A percentile compares a stretch with the other conserved stretches of the same genome.
Evolutionary conservation across 768 basidiomycete genomes (phyloP).

Genomic region (Leucocoprinus birnbaumii): DNA sequence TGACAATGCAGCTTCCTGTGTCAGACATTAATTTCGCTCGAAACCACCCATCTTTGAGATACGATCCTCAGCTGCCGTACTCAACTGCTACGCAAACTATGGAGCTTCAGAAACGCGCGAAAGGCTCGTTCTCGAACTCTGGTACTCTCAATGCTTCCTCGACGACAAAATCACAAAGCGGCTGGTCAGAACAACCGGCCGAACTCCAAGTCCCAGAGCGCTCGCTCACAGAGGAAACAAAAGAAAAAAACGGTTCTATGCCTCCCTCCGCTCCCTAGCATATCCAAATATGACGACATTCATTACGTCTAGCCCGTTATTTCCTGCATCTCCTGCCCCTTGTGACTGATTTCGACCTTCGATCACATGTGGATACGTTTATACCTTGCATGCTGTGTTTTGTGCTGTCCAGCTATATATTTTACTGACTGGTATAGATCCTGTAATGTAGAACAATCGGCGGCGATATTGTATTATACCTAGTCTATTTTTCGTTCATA

Average conservation of each 20-base stretch:
- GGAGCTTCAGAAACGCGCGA: not conserved
- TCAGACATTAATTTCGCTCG: not conserved
- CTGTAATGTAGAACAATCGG: too few species aligned
- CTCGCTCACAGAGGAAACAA: not conserved
- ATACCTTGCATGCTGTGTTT: too few species aligned
- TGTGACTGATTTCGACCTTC: not conserved
- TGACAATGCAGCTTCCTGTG: not conserved
- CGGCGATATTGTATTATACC: too few species aligned
- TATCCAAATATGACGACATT: too few species aligned
- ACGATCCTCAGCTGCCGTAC: not conserved
- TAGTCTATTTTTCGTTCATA: too few species aligned
- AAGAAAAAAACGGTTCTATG: not conserved
- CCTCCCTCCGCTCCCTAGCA: too few species aligned
- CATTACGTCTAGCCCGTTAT: not conserved
- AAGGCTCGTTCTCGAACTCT: not conserved
- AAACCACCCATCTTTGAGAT: not conserved
- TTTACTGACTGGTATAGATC: too few species aligned
- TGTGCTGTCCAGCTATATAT: too few species aligned
- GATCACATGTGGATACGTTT: too few species aligned
- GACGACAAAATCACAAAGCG: not conserved
- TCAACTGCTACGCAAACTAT: not conserved
- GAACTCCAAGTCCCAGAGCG: not conserved
- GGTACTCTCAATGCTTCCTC: not conserved
- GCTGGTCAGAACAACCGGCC: not conserved
- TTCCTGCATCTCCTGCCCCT: not conserved